Conservation (phyloP, 768 basidiomycete genomes). For the Rickenella mellea region DNA sequence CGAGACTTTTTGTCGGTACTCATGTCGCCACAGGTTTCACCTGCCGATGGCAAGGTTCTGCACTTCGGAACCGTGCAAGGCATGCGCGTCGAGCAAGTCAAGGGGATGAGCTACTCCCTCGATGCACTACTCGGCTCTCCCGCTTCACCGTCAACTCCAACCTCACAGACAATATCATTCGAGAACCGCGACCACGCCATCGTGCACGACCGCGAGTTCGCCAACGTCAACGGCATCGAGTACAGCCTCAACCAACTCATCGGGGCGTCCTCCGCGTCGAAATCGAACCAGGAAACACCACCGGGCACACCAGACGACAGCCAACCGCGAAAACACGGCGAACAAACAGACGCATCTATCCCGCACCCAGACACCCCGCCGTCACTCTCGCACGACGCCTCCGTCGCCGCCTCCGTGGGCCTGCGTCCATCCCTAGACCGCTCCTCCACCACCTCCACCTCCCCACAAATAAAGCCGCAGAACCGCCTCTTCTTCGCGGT, state of each 20-base stretch:
- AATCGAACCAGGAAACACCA: background rate
- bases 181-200: conserved; percentile 43
- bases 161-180: conserved; percentile 31
- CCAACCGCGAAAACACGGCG: conserved; percentile 48
- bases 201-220: conserved; percentile 85
- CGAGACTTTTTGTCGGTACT: background rate
- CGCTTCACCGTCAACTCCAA: conserved; percentile 29
- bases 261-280: conserved; percentile 37
- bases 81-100: conserved; percentile 87
- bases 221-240: conserved; percentile 93
- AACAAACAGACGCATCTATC: conserved; percentile 69
- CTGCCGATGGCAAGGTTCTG: conserved; percentile 87
- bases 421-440: conserved; percentile 30
- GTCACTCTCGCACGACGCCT: conserved; percentile 52
- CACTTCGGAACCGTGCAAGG: conserved; percentile 82
- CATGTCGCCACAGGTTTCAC: conserved; percentile 55
- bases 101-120: conserved; percentile 94
- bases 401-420: conserved; percentile 69
- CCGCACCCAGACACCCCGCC: conserved; percentile 41
- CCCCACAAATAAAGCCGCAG: conserved; percentile 52
- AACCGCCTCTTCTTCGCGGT: conserved; percentile 88
- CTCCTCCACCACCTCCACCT: conserved; percentile 27
- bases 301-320: conserved; percentile 11
- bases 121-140: conserved; percentile 85
- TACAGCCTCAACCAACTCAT: conserved; percentile 90